Base-by-base conservation (phyloP, 345 rosid species). In the Citrus trifoliata region DNA sequence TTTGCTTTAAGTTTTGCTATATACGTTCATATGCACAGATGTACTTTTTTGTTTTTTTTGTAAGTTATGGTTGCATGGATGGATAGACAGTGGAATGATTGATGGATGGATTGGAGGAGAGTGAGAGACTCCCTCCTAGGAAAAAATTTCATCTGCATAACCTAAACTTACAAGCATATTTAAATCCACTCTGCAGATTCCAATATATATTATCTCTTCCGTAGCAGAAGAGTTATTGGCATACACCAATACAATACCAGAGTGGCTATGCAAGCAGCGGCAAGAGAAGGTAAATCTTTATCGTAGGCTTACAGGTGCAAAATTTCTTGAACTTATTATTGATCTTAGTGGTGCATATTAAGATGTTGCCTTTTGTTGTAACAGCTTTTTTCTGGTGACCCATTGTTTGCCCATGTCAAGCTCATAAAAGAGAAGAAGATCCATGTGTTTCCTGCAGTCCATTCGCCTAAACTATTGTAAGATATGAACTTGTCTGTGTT, bases 381-480 rank as follows among this genome's bases (percentile, higher is more conserved):
- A 6, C 92, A 95, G 99, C 80, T 95, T 59, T 93, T 92, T 84
- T 90, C 97, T 56, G 96, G 95, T 37, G 90, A 91, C 79, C 84
- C 99, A 67, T 83, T 89, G 76, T 95, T 90, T 87, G 90, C 83
- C 18, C 90, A 90, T 83, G 86, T 53, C 55, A 85, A 91, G 62
- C 95, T 87, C 76, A 82, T 88, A 55, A 92, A 85, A 82, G 88
- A 76, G 63, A 84, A 86, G 86, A 90, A 86, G 85, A 86, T 95
- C 69, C 90, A 87, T 73, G 81, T 89, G 66, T 90, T 86, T 87
- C 93, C 94, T 67, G 89, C 93, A 61, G 78, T 92, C 82, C 89
- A 94, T 84, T 93, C 97, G 33, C 89, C 93, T 30, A 81, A 88
- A 65, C 86, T 91, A 79, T 71, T 92, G 97, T 95, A 89, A 82